These are phyloP conservation scores for Nannochloris sp. DNA, from an alignment of 139 green algal genomes.

Conservation along the genomic window DNA sequence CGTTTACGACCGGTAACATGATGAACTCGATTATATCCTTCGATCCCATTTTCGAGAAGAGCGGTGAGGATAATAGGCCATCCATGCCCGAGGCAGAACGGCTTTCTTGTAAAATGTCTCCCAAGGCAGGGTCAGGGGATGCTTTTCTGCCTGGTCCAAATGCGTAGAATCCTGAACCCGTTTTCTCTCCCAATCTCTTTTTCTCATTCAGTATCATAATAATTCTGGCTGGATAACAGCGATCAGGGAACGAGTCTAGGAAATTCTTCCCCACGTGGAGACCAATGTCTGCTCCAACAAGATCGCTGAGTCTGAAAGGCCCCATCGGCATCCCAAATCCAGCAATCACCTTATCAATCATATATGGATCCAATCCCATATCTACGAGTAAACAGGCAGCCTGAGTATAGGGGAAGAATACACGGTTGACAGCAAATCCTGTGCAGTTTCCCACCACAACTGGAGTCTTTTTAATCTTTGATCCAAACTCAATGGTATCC, in stretches of 20 bases:
- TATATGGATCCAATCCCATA: constrained; percentile 78
- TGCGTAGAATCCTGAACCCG: constrained; percentile 81
- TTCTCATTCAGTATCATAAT: constrained; percentile 70
- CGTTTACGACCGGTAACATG: constrained; percentile 95
- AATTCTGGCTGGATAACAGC: constrained; percentile 62
- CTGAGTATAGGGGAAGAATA: constrained; percentile 98
- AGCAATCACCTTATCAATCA: constrained; percentile 77
- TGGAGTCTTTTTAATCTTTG: constrained; percentile 93
- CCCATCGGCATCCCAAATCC: constrained; percentile 99
- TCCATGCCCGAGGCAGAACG: constrained; percentile 17
- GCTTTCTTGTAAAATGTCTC: constrained; percentile 48
- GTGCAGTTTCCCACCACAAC: constrained; percentile 99
- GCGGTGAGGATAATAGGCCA: neutral
- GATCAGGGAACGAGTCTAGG: constrained; percentile 78
- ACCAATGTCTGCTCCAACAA: constrained; percentile 82
- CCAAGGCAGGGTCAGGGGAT: constrained; percentile 60
- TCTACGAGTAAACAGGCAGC: constrained; percentile 84
- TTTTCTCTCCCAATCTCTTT: constrained; percentile 91
- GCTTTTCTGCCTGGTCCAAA: constrained; percentile 67
- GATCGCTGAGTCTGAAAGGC: constrained; percentile 81
- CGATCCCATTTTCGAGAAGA: constrained; percentile 12
- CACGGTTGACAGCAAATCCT: constrained; percentile 96
- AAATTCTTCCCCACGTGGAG: constrained; percentile 93
- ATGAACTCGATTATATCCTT: constrained; percentile 95
- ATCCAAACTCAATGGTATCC: constrained; percentile 76